Conservation (phyloP, 495 filamentous ascomycete species). For the Neurospora sublineolata region DNA sequence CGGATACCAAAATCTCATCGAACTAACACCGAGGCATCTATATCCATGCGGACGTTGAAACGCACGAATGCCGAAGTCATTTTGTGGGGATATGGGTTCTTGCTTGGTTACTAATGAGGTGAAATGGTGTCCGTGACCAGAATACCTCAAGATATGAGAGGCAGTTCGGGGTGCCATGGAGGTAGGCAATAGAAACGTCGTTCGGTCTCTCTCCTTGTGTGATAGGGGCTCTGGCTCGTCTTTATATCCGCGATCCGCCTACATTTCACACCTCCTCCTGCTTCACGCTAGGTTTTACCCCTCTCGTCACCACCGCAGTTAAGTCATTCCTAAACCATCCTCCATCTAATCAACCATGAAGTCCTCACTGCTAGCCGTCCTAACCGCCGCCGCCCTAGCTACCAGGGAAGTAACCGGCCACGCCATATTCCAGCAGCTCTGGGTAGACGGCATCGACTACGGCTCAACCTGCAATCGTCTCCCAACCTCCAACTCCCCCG, state of each 20-base stretch:
- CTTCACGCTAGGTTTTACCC: too few relatives aligned
- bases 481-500: constrained; percentile 33
- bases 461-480: constrained; percentile 29
- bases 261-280: background rate
- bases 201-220: background rate
- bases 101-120: too few relatives aligned
- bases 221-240: background rate
- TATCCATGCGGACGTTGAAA: background rate
- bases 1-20: background rate
- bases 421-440: constrained; percentile 41
- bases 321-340: background rate
- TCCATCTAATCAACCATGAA: constrained; percentile 22
- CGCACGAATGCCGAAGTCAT: background rate
- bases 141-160: background rate
- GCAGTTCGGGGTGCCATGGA: too few relatives aligned
- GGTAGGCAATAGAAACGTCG: background rate
- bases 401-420: constrained; percentile 30
- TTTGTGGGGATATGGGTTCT: too few relatives aligned
- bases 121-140: background rate
- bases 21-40: background rate
- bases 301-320: background rate
- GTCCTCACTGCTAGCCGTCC: constrained; percentile 18
- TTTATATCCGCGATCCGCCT: background rate
- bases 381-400: constrained; percentile 19
- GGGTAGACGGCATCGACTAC: constrained; percentile 40